A percentile compares a stretch with the other conserved stretches of the same genome.
These are phyloP conservation scores for Gentiana macrophylla DNA, from an alignment of 257 asterid species.

Conservation along the genomic window DNA sequence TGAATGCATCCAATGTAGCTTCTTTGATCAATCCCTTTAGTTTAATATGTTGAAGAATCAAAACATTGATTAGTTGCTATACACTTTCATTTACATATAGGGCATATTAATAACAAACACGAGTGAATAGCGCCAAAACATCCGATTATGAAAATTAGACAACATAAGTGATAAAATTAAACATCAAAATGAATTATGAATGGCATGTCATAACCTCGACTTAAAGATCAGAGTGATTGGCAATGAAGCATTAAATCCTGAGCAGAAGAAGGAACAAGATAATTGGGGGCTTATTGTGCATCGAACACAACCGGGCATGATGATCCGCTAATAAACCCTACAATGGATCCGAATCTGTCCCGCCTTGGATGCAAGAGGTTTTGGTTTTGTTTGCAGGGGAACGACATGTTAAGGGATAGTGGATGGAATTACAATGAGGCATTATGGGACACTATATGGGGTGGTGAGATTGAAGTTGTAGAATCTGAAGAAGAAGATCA, in stretches of 20 bases:
- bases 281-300: slow-evolving; percentile 29
- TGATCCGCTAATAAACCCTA: slow-evolving; percentile 42
- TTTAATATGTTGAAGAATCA: no score
- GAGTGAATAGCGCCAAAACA: no score
- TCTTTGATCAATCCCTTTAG: no score
- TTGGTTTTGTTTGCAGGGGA: slow-evolving; percentile 34
- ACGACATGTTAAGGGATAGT: slow-evolving; percentile 29
- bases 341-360: slow-evolving; percentile 21
- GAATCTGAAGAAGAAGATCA: slow-evolving; percentile 43
- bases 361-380: slow-evolving; percentile 28
- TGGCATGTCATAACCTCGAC: no score
- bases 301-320: slow-evolving; percentile 43
- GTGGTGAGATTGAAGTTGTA: slow-evolving; percentile 34
- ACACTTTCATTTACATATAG: no score
- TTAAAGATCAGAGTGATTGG: slow-evolving; percentile 14
- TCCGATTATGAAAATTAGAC: no score
- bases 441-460: slow-evolving; percentile 34
- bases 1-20: no score
- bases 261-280: slow-evolving; percentile 7
- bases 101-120: no score
- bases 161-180: no score
- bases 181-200: no score
- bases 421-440: slow-evolving; percentile 33
- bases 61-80: no score
- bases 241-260: slow-evolving; percentile 13